Evolutionary conservation across 2,329 filamentous ascomycete genomes (phyloP).

Genomic region (Xylariomycetidae sp.): DNA sequence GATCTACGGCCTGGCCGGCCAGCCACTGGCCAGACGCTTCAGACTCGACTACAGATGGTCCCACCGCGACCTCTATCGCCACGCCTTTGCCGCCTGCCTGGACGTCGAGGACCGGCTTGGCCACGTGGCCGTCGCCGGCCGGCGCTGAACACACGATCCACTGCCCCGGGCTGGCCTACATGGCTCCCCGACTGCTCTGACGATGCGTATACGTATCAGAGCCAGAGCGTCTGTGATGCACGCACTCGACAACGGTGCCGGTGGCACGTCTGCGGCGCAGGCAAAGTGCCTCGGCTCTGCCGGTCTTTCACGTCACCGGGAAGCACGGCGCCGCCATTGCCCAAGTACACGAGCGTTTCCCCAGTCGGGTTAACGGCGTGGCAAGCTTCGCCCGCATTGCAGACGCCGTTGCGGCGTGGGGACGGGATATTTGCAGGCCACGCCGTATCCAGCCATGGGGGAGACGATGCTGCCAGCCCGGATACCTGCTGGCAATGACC

Average conservation of each 20-base stretch:
- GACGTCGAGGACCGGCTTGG: conserved; percentile 3
- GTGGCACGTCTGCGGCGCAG: conserved; percentile 7
- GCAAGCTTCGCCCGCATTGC: no score
- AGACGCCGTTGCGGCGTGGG: no score
- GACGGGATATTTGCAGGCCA: no score
- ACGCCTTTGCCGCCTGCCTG: conserved; percentile 7
- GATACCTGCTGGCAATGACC: no score
- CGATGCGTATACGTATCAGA: no score
- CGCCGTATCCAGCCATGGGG: no score
- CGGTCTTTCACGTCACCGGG: no score
- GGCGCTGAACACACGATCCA: neutral
- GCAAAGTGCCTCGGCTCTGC: neutral
- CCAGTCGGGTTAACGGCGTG: no score
- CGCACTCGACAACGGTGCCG: conserved; percentile 4
- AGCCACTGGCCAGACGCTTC: conserved; percentile 1
- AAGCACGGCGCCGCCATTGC: no score
- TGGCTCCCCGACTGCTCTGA: conserved; percentile 14
- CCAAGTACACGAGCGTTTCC: no score
- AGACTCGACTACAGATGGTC: conserved; percentile 7
- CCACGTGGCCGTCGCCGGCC: conserved; percentile 1
- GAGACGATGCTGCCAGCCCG: no score
- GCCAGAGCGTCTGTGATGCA: neutral
- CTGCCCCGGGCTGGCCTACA: conserved; percentile 4
- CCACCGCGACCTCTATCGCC: conserved; percentile 3
- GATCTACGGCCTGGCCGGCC: conserved; percentile 10